These are phyloP conservation scores for Suillus lakei DNA, from an alignment of 768 basidiomycete genomes.

Conservation along the genomic window DNA sequence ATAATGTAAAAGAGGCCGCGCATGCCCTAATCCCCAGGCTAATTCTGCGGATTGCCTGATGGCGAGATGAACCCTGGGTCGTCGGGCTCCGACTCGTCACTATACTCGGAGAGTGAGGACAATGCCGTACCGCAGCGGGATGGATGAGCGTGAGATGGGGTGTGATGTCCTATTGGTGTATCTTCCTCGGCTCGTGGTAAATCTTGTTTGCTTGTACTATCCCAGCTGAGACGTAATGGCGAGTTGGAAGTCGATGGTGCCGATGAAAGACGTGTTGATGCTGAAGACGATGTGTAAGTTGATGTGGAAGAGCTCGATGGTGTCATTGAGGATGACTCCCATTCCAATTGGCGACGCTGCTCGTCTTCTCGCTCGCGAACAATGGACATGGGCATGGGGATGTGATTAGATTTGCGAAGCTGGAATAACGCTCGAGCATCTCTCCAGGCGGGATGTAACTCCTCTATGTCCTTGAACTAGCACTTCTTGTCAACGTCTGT, in stretches of 20 bases:
- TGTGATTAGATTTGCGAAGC: background rate
- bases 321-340: background rate
- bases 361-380: background rate
- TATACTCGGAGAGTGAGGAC: background rate
- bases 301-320: background rate
- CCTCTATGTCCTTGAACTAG: constrained; percentile 1
- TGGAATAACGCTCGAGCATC: constrained; percentile 3
- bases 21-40: background rate
- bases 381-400: background rate
- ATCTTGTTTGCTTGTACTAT: background rate
- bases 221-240: background rate
- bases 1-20: background rate
- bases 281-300: background rate
- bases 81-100: background rate
- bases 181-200: background rate
- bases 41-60: background rate
- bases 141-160: background rate
- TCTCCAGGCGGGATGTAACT: background rate
- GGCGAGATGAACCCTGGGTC: background rate
- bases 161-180: background rate
- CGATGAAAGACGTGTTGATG: background rate
- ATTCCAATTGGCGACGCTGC: background rate
- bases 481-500: background rate
- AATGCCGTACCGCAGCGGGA: background rate
- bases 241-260: background rate